Evolutionary conservation across 2,329 filamentous ascomycete species (phyloP), one percentile per base, ranked within the genome.

Genomic region (Chaetomiaceae sp.): DNA sequence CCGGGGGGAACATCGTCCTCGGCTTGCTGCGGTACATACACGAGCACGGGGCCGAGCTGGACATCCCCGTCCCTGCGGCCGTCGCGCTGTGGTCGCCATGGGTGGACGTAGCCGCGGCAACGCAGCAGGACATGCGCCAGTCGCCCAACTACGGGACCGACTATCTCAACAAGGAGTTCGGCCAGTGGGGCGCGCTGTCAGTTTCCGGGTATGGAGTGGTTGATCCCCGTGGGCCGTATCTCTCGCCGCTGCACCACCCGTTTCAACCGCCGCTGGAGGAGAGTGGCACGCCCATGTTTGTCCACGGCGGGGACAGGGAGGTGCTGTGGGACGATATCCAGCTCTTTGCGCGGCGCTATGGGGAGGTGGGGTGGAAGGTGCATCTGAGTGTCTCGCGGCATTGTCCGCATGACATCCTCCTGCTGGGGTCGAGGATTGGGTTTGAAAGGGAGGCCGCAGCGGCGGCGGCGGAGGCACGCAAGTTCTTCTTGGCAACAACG

Each of bases 1-100:
- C 65, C 0, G 66, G 66, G 6, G 66, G 51, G 0, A 66, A 65
- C 42, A 54, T 68, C 2, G 64, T 56, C 2, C 47, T 68, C 27
- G 65, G 49, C 2, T 55, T 68, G 20, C 55, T 67, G 14, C 62
- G 65, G 3, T 68, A 67, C 44, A 61, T 67, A 35, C 53, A 50
- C 44, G 60, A 64, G 25, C 42, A 62, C 48, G 61, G 55, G 6
- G 43, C 43, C 12, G 56, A 56, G 12, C 53, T 62, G 7, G 50
- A 42, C 14, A 39, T 52, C 10, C 61, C 65, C 0, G 30, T 44
- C 16, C 63, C 65, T 0, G 58, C 42, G 1, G 62, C 59, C 3
- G 49, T 58, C 8, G 48, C 57, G 8, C 60, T 66, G 5, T 65
- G 63, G 62, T 63, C 55, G 45, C 63, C 60, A 21, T 66, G 51